A percentile compares a stretch with the other conserved stretches of the same genome.
These are phyloP conservation scores for Citrus sp. DNA, from an alignment of 345 rosid species.

Conservation along the genomic window DNA sequence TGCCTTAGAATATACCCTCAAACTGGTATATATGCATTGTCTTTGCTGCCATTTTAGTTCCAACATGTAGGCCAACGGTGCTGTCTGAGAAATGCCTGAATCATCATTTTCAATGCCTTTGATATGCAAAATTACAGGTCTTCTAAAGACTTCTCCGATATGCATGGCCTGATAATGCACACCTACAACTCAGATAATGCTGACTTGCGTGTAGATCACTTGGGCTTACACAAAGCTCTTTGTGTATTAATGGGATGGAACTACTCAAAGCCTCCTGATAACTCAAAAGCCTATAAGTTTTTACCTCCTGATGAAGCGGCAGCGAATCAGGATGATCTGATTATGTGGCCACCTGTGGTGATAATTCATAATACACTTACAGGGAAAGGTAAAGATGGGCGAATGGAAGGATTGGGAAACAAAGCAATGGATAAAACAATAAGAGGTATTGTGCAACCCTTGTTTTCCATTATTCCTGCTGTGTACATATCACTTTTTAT, in stretches of 20 bases:
- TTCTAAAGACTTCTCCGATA: constrained; percentile 78
- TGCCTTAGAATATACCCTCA: constrained; percentile 5
- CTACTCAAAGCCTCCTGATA: constrained; percentile 80
- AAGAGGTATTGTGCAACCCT: constrained; percentile 67
- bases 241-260: constrained; percentile 98
- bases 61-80: constrained; percentile 27
- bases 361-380: constrained; percentile 89
- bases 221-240: constrained; percentile 95
- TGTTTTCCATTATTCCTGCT: constrained; percentile 30
- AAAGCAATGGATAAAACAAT: constrained; percentile 87
- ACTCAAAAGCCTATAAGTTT: constrained; percentile 72
- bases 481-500: constrained; percentile 9
- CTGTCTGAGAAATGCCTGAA: constrained; percentile 39
- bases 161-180: constrained; percentile 92
- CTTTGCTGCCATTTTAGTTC: constrained; percentile 21
- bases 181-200: constrained; percentile 78
- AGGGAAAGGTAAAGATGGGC: constrained; percentile 94
- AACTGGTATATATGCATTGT: constrained; percentile 10
- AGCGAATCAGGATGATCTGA: constrained; percentile 78
- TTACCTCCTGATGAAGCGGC: constrained; percentile 77
- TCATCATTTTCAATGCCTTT: constrained; percentile 56
- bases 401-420: constrained; percentile 97
- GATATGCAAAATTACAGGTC: constrained; percentile 81
- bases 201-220: constrained; percentile 76
- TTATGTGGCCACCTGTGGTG: constrained; percentile 96